Evolutionary conservation across 352 stramenopile genomes (phyloP).

Genomic region (Albugo laibachii): DNA sequence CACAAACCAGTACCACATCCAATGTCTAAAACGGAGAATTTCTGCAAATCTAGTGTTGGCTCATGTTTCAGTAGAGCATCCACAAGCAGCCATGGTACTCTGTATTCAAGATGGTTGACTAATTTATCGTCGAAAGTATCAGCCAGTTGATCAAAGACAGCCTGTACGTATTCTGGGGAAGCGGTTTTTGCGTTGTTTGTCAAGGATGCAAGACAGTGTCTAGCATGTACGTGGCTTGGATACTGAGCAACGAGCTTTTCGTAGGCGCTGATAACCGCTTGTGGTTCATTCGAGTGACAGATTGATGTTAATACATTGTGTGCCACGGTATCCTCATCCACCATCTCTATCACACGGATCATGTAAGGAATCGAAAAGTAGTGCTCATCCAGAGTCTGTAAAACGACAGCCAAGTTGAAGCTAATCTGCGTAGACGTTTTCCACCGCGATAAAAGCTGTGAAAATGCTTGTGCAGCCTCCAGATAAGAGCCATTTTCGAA

Average conservation of each 20-base stretch:
- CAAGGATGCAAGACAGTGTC: constrained; percentile 45
- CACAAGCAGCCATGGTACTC: constrained; percentile 57
- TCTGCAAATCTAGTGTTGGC: constrained; percentile 8
- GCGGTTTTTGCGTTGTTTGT: constrained; percentile 24
- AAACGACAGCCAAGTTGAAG: constrained; percentile 59
- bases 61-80: constrained; percentile 22
- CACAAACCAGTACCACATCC: constrained; percentile 65
- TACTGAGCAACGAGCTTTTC: constrained; percentile 15
- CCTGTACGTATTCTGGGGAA: constrained; percentile 35
- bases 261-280: constrained; percentile 29
- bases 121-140: constrained; percentile 70
- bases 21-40: constrained; percentile 30
- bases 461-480: constrained; percentile 21
- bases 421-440: constrained; percentile 38
- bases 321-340: constrained; percentile 52
- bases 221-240: constrained; percentile 25
- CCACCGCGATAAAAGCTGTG: constrained; percentile 19
- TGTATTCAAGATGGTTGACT: constrained; percentile 56
- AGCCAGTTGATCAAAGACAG: constrained; percentile 63
- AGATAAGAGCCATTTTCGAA: constrained; percentile 41
- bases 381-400: constrained; percentile 40
- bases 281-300: constrained; percentile 33
- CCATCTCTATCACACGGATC: constrained; percentile 36
- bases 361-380: constrained; percentile 47
- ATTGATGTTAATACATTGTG: constrained; percentile 55